Conservation (phyloP, 768 basidiomycete genomes). For the Clitopilus passeckerianus region DNA sequence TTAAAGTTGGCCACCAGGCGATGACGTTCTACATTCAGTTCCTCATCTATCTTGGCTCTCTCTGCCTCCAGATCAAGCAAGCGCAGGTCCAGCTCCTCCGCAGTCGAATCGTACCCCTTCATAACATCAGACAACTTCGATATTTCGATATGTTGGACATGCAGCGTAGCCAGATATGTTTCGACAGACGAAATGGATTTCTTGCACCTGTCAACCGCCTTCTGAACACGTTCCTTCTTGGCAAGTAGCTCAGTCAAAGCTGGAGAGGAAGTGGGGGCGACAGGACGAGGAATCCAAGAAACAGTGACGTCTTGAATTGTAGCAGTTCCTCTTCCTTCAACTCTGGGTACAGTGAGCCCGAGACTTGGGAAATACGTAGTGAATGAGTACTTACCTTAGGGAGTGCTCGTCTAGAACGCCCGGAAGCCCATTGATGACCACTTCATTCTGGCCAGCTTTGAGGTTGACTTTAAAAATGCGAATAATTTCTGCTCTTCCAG, state of each 20-base stretch:
- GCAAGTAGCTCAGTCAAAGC: conserved; percentile 17
- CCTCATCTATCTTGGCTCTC: conserved; percentile 15
- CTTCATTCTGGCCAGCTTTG: conserved; percentile 33
- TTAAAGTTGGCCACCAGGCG: conserved; percentile 11
- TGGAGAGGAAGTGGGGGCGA: conserved; percentile 18
- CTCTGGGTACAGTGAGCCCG: conserved; percentile 18
- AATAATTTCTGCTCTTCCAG: conserved; percentile 35
- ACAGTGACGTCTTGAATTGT: conserved; percentile 42
- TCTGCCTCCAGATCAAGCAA: conserved; percentile 22
- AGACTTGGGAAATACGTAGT: background rate
- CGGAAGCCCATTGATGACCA: conserved; percentile 34
- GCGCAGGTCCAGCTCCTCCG: conserved; percentile 26
- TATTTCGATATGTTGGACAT: conserved; percentile 24
- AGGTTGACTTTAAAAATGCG: conserved; percentile 32
- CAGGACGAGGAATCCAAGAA: conserved; percentile 14
- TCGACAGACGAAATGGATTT: conserved; percentile 23
- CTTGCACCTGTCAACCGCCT: conserved; percentile 24
- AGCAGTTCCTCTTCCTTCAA: conserved; percentile 38
- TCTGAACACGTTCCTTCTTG: conserved; percentile 18
- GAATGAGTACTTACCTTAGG: conserved; percentile 24
- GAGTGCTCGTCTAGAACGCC: conserved; percentile 31
- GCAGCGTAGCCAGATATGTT: conserved; percentile 28
- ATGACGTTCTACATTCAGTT: conserved; percentile 15
- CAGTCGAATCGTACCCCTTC: conserved; percentile 25
- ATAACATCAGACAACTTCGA: conserved; percentile 22